Conservation (phyloP, 805 yeast species). For the Lipomyces sp. region DNA sequence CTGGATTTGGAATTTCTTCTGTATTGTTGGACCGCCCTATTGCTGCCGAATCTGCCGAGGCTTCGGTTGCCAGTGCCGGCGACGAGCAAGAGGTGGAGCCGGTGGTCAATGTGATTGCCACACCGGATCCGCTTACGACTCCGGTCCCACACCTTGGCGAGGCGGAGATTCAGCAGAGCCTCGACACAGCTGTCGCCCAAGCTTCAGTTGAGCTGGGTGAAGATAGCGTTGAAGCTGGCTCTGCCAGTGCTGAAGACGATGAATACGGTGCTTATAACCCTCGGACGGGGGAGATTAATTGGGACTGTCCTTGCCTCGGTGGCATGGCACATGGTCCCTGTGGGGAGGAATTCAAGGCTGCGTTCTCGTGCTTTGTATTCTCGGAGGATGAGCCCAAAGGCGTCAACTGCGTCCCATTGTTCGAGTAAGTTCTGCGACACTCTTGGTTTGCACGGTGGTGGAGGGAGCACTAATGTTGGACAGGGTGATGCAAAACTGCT, state of each 20-base stretch:
- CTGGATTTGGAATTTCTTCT: constrained; percentile 1
- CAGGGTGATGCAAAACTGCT: constrained; percentile 84
- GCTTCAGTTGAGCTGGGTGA: neutral
- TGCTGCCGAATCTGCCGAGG: constrained; percentile 2
- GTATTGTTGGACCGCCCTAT: neutral
- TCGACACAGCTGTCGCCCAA: constrained; percentile 14
- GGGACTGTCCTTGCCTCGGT: constrained; percentile 99
- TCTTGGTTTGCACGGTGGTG: too few species aligned
- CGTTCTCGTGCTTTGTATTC: constrained; percentile 92
- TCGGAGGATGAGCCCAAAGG: constrained; percentile 97
- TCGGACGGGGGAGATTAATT: constrained; percentile 97
- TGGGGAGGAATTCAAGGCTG: constrained; percentile 92
- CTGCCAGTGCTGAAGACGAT: constrained; percentile 23
- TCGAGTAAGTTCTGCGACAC: constrained; percentile 50
- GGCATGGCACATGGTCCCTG: constrained; percentile 99
- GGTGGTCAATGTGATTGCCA: neutral
- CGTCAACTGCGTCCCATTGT: constrained; percentile 88
- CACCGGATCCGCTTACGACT: neutral
- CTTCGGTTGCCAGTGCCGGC: neutral
- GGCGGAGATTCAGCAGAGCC: constrained; percentile 8
- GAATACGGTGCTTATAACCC: constrained; percentile 81
- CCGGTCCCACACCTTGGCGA: constrained; percentile 4
- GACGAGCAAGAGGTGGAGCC: neutral
- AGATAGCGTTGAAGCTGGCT: neutral
- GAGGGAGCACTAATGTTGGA: neutral